A percentile compares a stretch with the other conserved stretches of the same genome.
Evolutionary conservation across 768 basidiomycete genomes (phyloP).

Genomic region (Boletus reticulatus): DNA sequence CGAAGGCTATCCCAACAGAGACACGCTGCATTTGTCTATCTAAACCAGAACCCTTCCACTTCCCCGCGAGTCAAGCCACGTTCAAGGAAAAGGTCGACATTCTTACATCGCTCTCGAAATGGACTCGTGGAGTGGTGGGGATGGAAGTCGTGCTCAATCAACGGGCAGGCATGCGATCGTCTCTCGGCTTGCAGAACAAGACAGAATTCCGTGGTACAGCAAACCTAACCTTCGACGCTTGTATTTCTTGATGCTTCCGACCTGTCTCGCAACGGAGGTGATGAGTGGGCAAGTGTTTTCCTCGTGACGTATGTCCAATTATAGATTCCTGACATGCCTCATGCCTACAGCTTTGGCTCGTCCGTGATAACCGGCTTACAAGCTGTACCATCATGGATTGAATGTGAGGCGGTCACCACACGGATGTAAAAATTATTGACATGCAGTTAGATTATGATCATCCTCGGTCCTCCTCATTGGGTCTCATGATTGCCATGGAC

Average conservation of each 20-base stretch:
- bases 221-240: slow-evolving; percentile 56
- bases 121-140: background rate
- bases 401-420: slow-evolving; percentile 37
- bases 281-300: slow-evolving; percentile 3
- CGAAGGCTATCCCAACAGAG: no score
- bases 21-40: no score
- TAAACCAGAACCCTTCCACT: no score
- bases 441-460: slow-evolving; percentile 45
- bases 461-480: slow-evolving; percentile 52
- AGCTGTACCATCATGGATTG: slow-evolving; percentile 55
- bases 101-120: slow-evolving; percentile 1
- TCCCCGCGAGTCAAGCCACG: no score
- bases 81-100: no score
- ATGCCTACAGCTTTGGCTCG: slow-evolving; percentile 23
- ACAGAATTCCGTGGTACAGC: slow-evolving; percentile 52
- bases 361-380: slow-evolving; percentile 65
- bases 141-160: background rate
- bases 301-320: background rate
- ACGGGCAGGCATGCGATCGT: slow-evolving; percentile 12
- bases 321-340: background rate
- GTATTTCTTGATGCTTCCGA: slow-evolving; percentile 55
- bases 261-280: slow-evolving; percentile 16
- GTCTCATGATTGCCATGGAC: slow-evolving; percentile 56
- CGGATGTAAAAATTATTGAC: background rate
- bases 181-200: slow-evolving; percentile 32